Conservation (phyloP, 2,329 filamentous ascomycete species). For the Penicillium sp. region DNA sequence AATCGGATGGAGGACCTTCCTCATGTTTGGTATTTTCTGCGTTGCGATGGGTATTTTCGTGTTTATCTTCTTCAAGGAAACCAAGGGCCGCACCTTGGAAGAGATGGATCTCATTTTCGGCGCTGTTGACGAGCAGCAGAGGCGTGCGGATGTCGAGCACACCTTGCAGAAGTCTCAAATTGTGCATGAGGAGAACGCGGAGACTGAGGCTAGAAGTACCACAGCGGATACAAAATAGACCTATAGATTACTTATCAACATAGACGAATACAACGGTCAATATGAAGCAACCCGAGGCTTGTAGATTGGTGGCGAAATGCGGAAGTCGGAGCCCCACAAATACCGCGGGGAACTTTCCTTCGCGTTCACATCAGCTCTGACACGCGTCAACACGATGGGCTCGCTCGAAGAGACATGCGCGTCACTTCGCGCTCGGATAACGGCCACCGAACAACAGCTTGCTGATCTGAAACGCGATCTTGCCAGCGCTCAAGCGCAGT, state of each 20-base stretch:
- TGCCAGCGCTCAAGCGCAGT: slow-evolving; percentile 27
- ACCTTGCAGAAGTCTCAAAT: slow-evolving; percentile 28
- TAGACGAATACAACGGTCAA: not conserved
- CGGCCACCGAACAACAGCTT: slow-evolving; percentile 39
- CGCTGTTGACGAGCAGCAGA: slow-evolving; percentile 27
- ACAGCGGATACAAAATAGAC: not conserved
- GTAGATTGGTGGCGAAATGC: not conserved
- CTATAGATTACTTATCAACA: not conserved
- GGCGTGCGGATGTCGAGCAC: slow-evolving; percentile 28
- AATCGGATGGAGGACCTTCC: slow-evolving; percentile 43
- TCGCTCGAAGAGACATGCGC: slow-evolving; percentile 30
- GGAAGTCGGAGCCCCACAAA: slow-evolving; percentile 6
- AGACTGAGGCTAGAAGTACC: not conserved
- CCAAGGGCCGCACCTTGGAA: slow-evolving; percentile 40
- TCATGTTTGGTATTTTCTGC: slow-evolving; percentile 47
- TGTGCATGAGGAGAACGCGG: slow-evolving; percentile 23
- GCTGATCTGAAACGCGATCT: slow-evolving; percentile 39
- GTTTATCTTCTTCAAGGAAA: slow-evolving; percentile 42
- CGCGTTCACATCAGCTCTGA: not conserved
- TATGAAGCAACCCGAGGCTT: no score
- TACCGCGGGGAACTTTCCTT: slow-evolving; percentile 16
- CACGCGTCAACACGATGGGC: slow-evolving; percentile 11
- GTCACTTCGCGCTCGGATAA: slow-evolving; percentile 39
- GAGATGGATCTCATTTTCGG: slow-evolving; percentile 42
- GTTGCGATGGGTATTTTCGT: slow-evolving; percentile 39